Evolutionary conservation across 106 monocot species (phyloP).

Genomic region (Hemerocallis citrina): DNA sequence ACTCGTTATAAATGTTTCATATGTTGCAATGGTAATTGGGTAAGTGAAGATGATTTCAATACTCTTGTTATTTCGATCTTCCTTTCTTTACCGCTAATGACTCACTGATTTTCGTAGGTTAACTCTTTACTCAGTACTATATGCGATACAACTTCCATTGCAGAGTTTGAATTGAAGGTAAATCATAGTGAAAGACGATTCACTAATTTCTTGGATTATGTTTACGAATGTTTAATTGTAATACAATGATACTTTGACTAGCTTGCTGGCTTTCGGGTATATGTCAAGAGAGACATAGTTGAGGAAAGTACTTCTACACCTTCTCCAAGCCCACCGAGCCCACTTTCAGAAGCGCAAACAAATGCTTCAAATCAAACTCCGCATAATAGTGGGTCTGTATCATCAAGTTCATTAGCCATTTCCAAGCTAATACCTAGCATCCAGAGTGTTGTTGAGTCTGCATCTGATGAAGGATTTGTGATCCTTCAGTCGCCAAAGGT

Average conservation of each 20-base stretch:
- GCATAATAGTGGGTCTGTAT: conserved; percentile 33
- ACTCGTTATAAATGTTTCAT: no score
- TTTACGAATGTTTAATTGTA: not conserved
- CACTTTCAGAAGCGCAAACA: not conserved
- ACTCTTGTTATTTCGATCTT: no score
- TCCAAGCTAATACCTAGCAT: conserved; percentile 30
- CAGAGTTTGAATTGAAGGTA: conserved; percentile 62
- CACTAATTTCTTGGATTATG: not conserved
- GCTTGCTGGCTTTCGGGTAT: conserved; percentile 51
- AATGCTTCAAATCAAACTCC: conserved; percentile 9
- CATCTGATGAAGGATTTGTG: conserved; percentile 47
- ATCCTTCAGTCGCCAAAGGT: conserved; percentile 74
- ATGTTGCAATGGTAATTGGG: no score
- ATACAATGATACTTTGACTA: conserved; percentile 17
- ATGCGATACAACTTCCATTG: conserved; percentile 63
- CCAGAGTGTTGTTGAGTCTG: conserved; percentile 28
- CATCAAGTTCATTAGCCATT: conserved; percentile 29
- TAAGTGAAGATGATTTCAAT: no score
- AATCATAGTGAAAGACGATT: not conserved
- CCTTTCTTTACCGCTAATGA: no score
- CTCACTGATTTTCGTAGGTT: no score
- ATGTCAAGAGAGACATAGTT: conserved; percentile 53
- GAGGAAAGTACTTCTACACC: conserved; percentile 5
- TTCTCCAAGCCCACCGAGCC: conserved; percentile 18
- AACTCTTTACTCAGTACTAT: conserved; percentile 43